Percentiles rank a stretch among this genome's conserved stretches.
These are phyloP conservation scores for Cyclotella sp. DNA, from an alignment of 108 stramenopile genomes.

Conservation along the genomic window DNA sequence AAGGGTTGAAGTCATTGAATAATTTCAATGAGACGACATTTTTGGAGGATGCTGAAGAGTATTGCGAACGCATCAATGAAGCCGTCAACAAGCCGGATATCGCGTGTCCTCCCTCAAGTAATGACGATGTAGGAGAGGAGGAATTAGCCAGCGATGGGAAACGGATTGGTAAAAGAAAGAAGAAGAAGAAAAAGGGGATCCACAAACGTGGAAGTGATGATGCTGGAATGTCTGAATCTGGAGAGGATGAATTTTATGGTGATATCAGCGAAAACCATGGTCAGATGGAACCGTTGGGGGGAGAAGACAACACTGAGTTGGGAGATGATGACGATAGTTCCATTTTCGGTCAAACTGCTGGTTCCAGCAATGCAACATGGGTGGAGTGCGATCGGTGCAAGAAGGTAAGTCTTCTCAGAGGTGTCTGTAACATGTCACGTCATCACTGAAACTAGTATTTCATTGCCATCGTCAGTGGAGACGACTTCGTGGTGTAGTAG, in stretches of 20 bases:
- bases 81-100: conserved; percentile 7
- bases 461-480: conserved; percentile 67
- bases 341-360: conserved; percentile 88
- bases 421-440: neutral
- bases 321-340: conserved; percentile 75
- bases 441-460: neutral
- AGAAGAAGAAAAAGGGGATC: conserved; percentile 41
- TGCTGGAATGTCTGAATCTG: conserved; percentile 5
- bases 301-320: conserved; percentile 36
- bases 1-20: conserved; percentile 37
- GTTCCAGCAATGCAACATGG: conserved; percentile 84
- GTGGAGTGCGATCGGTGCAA: conserved; percentile 92
- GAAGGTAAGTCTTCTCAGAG: conserved; percentile 61
- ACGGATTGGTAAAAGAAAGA: conserved; percentile 40
- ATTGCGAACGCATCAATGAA: conserved; percentile 18
- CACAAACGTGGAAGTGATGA: conserved; percentile 39
- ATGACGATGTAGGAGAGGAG: conserved; percentile 16
- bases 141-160: conserved; percentile 40
- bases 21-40: conserved; percentile 43
- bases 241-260: conserved; percentile 24
- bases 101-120: neutral
- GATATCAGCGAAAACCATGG: conserved; percentile 32
- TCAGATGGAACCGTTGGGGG: conserved; percentile 4
- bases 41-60: conserved; percentile 53
- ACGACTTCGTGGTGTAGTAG: conserved; percentile 88